Conservation (phyloP, 306 rosid genomes). For the Quercus berberidifolia region DNA sequence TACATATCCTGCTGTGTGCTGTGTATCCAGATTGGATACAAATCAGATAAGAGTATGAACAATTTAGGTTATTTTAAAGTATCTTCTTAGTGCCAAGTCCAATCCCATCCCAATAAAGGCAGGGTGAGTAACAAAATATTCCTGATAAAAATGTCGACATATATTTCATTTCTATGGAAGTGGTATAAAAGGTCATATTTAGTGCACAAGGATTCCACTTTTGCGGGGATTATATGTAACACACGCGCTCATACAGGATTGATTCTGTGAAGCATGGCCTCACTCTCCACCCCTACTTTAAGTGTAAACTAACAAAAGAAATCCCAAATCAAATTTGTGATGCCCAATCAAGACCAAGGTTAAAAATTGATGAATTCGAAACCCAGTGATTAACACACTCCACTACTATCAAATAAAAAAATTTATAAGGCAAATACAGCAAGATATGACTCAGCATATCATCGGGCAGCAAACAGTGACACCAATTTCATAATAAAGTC, state of each 20-base stretch:
- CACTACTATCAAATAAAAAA: not conserved
- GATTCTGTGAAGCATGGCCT: not conserved
- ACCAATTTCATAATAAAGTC: constrained; percentile 3
- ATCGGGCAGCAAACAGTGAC: not conserved
- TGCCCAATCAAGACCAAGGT: not conserved
- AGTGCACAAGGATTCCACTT: no score
- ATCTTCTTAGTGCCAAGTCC: not conserved
- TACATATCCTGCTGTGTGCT: no score
- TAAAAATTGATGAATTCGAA: not conserved
- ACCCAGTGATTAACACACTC: not conserved
- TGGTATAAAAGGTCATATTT: no score
- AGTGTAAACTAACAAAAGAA: not conserved
- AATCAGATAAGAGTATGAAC: not conserved
- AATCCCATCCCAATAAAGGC: not conserved
- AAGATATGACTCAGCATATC: not conserved
- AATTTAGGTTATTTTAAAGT: no score
- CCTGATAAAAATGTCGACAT: not conserved
- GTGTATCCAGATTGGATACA: not conserved
- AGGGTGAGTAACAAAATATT: not conserved
- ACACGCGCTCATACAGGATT: not conserved
- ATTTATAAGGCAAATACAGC: not conserved
- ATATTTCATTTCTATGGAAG: not conserved
- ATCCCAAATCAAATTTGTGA: not conserved
- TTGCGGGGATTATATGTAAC: not conserved
- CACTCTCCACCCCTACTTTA: not conserved